These are phyloP conservation scores for Psilocybe cyanescens DNA, from an alignment of 768 basidiomycete species.

Conservation along the genomic window DNA sequence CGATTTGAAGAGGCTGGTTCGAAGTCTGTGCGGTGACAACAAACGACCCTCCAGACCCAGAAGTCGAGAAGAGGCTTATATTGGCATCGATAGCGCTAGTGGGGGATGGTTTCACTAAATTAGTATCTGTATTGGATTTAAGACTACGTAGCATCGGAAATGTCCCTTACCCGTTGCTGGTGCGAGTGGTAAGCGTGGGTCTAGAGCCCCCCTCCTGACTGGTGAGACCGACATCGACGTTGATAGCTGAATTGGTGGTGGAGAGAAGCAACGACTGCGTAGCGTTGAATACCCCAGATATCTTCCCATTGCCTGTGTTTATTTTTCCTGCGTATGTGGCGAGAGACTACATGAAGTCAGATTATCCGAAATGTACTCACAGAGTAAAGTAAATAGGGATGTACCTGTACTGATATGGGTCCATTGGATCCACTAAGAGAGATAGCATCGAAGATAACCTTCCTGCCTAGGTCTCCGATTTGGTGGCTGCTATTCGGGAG, in stretches of 20 bases:
- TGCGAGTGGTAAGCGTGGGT: not conserved
- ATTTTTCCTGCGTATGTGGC: conserved; percentile 29
- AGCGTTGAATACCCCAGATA: conserved; percentile 49
- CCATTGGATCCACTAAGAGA: conserved; percentile 38
- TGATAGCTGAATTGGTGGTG: conserved; percentile 46
- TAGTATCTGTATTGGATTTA: not conserved
- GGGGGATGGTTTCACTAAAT: not conserved
- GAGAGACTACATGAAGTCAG: conserved; percentile 30
- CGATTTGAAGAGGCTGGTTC: conserved; percentile 34
- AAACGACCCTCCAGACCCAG: conserved; percentile 32
- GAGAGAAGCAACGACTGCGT: conserved; percentile 31
- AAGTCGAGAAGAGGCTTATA: conserved; percentile 10
- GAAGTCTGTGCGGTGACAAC: conserved; percentile 32
- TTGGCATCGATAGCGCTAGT: conserved; percentile 16
- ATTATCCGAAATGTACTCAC: no score
- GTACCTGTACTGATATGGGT: conserved; percentile 31
- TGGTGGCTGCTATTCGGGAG: conserved; percentile 45
- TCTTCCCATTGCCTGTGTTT: conserved; percentile 45
- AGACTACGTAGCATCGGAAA: not conserved
- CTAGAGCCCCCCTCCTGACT: conserved; percentile 25
- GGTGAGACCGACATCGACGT: conserved; percentile 41
- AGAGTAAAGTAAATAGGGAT: conserved; percentile 18
- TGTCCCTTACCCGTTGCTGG: conserved; percentile 3
- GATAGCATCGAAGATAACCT: conserved; percentile 49
- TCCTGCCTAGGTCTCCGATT: conserved; percentile 37